phyloP scores from a whole-genome alignment of 2,329 filamentous ascomycete species.

The Hymenoscyphus fraxineus region DNA sequence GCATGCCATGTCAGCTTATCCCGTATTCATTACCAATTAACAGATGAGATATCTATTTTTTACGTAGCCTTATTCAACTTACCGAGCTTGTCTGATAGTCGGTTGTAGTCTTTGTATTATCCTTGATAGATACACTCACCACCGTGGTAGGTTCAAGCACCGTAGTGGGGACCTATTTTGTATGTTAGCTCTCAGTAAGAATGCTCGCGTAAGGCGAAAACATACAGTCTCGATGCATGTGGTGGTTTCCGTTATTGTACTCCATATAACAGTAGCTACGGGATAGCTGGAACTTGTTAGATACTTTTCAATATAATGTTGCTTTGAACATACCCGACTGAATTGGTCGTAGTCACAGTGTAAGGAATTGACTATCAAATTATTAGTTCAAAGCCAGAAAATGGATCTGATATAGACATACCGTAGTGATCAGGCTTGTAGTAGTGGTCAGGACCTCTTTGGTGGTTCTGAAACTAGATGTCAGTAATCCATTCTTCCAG shows the following conservation, averaged over 20 bases:
- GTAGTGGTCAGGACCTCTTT: slow-evolving; percentile 13
- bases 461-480: slow-evolving; percentile 12
- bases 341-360: not conserved
- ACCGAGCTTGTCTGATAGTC: not conserved
- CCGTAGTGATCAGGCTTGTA: slow-evolving; percentile 3
- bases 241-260: slow-evolving; percentile 1
- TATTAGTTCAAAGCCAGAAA: not conserved
- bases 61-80: not conserved
- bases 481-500: slow-evolving; percentile 3
- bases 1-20: not conserved
- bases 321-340: not conserved
- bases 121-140: not conserved
- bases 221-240: not conserved
- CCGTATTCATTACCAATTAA: not conserved
- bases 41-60: not conserved
- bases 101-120: not conserved
- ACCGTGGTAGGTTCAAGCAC: not conserved
- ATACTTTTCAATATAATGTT: not conserved
- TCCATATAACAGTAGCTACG: not conserved
- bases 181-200: not conserved
- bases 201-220: not conserved
- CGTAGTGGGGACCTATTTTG: not conserved
- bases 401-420: not conserved
- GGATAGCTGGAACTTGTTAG: slow-evolving; percentile 2
- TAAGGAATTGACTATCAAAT: not conserved